phyloP scores from a whole-genome alignment of 83 land plant species.

The Isoetes engelmannii region DNA sequence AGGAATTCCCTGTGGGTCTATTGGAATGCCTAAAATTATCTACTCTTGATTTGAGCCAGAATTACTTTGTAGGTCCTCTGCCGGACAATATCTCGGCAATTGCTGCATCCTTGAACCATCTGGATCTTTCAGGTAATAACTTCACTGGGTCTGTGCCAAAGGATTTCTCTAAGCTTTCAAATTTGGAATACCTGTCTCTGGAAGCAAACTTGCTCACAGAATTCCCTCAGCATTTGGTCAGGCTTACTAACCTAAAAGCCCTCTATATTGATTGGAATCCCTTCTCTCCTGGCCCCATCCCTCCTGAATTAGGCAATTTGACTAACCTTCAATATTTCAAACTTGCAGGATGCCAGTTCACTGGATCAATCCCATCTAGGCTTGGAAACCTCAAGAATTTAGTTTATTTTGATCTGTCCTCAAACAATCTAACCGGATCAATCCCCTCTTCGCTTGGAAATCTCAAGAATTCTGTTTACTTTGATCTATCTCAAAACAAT shows the following conservation, averaged over 20 bases:
- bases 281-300: neutral
- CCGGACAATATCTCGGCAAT: neutral
- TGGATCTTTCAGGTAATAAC: neutral
- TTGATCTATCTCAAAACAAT: neutral
- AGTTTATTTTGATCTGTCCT: neutral
- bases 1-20: neutral
- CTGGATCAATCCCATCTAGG: neutral
- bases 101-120: neutral
- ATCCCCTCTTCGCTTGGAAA: neutral
- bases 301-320: no score
- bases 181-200: neutral
- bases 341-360: neutral
- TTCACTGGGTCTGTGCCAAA: neutral
- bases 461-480: neutral
- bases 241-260: no score
- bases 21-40: neutral
- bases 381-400: neutral
- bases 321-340: neutral
- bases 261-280: neutral
- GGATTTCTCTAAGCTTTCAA: neutral
- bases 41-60: neutral
- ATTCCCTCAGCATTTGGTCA: neutral
- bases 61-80: slow-evolving; percentile 1
- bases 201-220: neutral
- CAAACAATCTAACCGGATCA: neutral